Evolutionary conservation across 2,329 filamentous ascomycete species (phyloP).

Genomic region (Hypoxylon sp.): DNA sequence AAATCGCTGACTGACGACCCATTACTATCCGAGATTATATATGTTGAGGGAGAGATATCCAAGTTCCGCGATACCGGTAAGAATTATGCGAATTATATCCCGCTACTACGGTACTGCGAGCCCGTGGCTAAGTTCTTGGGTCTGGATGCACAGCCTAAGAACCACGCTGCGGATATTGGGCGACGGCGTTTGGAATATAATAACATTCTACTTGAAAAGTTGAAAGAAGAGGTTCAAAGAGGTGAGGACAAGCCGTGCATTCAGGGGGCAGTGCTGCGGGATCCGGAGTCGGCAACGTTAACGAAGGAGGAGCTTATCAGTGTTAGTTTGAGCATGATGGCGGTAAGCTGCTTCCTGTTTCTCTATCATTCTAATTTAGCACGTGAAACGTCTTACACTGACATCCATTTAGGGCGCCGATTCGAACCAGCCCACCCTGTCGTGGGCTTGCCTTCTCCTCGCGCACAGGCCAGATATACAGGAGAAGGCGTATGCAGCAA

Average conservation of each 20-base stretch:
- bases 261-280: conserved; percentile 76
- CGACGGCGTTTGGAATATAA: conserved; percentile 71
- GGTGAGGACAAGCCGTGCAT: conserved; percentile 77
- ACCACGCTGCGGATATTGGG: conserved; percentile 67
- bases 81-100: conserved; percentile 77
- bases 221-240: conserved; percentile 70
- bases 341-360: conserved; percentile 24
- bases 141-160: conserved; percentile 19
- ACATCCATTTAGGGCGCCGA: conserved; percentile 44
- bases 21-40: conserved; percentile 71
- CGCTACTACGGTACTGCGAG: conserved; percentile 69
- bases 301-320: conserved; percentile 77
- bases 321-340: conserved; percentile 74
- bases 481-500: conserved; percentile 47
- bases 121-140: conserved; percentile 60
- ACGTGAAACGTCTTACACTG: neutral
- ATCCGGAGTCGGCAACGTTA: conserved; percentile 72
- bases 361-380: neutral
- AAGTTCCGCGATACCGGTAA: conserved; percentile 75
- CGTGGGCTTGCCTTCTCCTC: conserved; percentile 52
- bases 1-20: conserved; percentile 56
- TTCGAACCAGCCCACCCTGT: conserved; percentile 50
- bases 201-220: conserved; percentile 68
- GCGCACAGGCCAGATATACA: conserved; percentile 51
- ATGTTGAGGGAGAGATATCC: conserved; percentile 72